Evolutionary conservation across 345 rosid species (phyloP).

Genomic region (Eucalyptus lansdowneana): DNA sequence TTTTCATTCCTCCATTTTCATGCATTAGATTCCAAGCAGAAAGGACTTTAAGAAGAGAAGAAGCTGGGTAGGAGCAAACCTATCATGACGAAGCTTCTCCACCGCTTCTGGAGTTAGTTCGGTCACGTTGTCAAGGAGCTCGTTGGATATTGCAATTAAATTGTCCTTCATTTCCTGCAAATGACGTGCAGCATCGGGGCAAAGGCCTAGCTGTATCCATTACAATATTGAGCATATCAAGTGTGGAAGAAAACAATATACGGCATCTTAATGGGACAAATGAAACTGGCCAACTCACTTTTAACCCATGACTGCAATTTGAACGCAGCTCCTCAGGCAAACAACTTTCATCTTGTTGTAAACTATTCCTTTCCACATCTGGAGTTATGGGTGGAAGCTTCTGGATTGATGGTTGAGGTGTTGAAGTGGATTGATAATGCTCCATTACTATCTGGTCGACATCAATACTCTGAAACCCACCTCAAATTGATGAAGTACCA

Average conservation of each 20-base stretch:
- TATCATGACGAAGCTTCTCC: slow-evolving; percentile 83
- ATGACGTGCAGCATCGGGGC: slow-evolving; percentile 66
- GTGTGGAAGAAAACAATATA: background rate
- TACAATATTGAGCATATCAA: slow-evolving; percentile 10
- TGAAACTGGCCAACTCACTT: slow-evolving; percentile 23
- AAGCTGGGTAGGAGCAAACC: slow-evolving; percentile 24
- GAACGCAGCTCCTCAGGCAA: slow-evolving; percentile 63
- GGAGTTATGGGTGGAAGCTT: slow-evolving; percentile 49
- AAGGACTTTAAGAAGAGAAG: background rate
- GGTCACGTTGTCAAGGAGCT: slow-evolving; percentile 70
- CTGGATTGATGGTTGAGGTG: slow-evolving; percentile 63
- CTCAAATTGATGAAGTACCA: background rate
- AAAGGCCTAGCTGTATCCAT: slow-evolving; percentile 68
- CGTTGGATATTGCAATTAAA: slow-evolving; percentile 80
- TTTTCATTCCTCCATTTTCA: background rate
- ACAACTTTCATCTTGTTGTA: slow-evolving; percentile 22
- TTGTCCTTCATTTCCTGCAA: slow-evolving; percentile 79
- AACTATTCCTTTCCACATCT: slow-evolving; percentile 15
- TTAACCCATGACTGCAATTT: slow-evolving; percentile 69
- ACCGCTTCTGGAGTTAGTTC: slow-evolving; percentile 42
- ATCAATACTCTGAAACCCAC: slow-evolving; percentile 66
- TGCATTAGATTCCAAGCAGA: background rate
- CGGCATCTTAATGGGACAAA: background rate
- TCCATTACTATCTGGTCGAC: slow-evolving; percentile 85
- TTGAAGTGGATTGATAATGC: slow-evolving; percentile 65